A percentile compares a stretch with the other conserved stretches of the same genome.
phyloP scores from a whole-genome alignment of 148 eudicot genomes.

The Diospyros lotus region DNA sequence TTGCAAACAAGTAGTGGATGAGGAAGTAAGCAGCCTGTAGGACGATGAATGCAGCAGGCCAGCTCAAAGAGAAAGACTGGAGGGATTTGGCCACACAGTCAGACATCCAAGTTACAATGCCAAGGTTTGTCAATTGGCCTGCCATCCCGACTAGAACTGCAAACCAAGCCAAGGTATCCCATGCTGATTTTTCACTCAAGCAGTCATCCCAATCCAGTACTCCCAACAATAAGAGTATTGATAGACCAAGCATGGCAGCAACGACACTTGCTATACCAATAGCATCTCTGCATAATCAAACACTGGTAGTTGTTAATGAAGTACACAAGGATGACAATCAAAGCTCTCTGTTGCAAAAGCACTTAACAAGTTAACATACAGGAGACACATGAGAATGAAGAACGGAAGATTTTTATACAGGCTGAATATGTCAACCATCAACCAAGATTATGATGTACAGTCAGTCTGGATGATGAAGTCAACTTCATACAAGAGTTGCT shows the following conservation, averaged over 20 bases:
- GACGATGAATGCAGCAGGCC: conserved; percentile 91
- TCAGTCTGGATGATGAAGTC: too few relatives aligned
- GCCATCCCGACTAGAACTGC: conserved; percentile 93
- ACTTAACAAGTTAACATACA: too few relatives aligned
- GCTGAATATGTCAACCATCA: too few relatives aligned
- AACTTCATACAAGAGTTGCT: too few relatives aligned
- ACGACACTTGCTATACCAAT: conserved; percentile 93
- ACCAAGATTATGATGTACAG: too few relatives aligned
- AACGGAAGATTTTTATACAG: too few relatives aligned
- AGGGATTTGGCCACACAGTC: conserved; percentile 64
- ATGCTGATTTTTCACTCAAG: too few relatives aligned
- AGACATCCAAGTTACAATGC: conserved; percentile 90
- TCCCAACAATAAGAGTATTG: conserved; percentile 69
- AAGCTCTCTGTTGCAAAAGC: too few relatives aligned
- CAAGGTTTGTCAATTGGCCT: conserved; percentile 83
- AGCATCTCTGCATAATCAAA: conserved; percentile 46
- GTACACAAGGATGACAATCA: too few relatives aligned
- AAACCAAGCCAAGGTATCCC: conserved; percentile 99
- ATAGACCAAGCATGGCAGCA: conserved; percentile 97
- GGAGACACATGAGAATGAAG: too few relatives aligned
- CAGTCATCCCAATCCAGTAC: conserved; percentile 94
- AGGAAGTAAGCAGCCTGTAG: conserved; percentile 90
- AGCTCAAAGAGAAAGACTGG: conserved; percentile 68
- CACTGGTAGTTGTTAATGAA: too few relatives aligned
- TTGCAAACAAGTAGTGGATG: conserved; percentile 93